Conservation (phyloP, 2,329 filamentous ascomycete genomes). For the Trichoderma cornu-damae region DNA sequence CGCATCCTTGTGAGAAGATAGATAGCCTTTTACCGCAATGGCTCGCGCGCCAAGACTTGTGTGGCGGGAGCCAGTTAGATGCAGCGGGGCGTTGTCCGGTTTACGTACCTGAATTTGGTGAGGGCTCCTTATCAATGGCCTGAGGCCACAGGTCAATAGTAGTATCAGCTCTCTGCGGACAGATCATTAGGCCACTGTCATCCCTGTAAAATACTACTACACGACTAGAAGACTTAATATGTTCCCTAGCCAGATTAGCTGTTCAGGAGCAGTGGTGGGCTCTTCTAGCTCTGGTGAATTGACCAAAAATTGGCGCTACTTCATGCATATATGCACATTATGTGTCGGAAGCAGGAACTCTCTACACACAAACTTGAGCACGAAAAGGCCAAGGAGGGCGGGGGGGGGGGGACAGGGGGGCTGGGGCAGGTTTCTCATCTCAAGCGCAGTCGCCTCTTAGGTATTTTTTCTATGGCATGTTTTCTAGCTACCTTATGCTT, state of each 20-base stretch:
- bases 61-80: constrained; percentile 17
- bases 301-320: background rate
- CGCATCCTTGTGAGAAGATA: background rate
- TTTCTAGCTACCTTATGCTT: constrained; percentile 12
- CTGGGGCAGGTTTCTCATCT: too few relatives aligned
- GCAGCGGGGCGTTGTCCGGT: constrained; percentile 17
- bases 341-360: background rate
- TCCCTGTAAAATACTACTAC: too few relatives aligned
- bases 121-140: constrained; percentile 16
- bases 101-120: constrained; percentile 39
- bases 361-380: background rate
- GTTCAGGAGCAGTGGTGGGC: background rate
- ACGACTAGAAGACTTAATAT: background rate
- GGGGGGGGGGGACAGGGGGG: too few relatives aligned
- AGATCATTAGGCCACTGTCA: too few relatives aligned
- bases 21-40: constrained; percentile 15
- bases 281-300: background rate
- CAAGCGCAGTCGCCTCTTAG: background rate
- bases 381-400: too few relatives aligned
- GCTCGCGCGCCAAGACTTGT: background rate
- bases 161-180: background rate
- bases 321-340: background rate
- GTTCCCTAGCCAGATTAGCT: background rate
- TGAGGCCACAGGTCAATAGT: too few relatives aligned
- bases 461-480: background rate